A percentile compares a stretch with the other conserved stretches of the same genome.
Evolutionary conservation across 805 yeast genomes (phyloP).

Genomic region (Saturnispora galanensis): DNA sequence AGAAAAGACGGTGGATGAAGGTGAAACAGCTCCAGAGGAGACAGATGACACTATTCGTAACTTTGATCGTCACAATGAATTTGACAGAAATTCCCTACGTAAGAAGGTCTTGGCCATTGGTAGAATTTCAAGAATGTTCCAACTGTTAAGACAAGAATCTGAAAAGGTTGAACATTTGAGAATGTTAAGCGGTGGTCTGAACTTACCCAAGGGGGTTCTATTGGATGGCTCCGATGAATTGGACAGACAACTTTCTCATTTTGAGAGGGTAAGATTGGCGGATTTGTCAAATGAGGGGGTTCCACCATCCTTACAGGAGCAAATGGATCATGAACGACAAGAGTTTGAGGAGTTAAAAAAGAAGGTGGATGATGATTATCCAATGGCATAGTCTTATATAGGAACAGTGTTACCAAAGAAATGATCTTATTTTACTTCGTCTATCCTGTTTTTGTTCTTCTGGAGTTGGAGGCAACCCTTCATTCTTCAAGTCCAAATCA

Average conservation of each 20-base stretch:
- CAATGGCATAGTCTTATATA: not conserved
- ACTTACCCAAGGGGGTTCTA: constrained; percentile 78
- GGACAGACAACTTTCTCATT: constrained; percentile 55
- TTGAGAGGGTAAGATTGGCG: constrained; percentile 75
- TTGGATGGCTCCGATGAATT: constrained; percentile 76
- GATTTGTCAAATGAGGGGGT: constrained; percentile 78
- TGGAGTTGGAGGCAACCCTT: constrained; percentile 74
- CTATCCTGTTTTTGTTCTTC: constrained; percentile 32
- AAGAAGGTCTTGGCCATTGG: constrained; percentile 94
- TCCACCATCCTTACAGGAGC: constrained; percentile 50
- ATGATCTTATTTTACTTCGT: not conserved
- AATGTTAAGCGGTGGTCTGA: constrained; percentile 54
- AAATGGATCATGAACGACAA: constrained; percentile 7
- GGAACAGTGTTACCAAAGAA: not conserved
- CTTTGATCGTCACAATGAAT: constrained; percentile 9
- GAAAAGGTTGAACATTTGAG: constrained; percentile 81
- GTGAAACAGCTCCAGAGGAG: constrained; percentile 1
- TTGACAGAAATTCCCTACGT: constrained; percentile 41
- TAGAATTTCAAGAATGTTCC: constrained; percentile 90
- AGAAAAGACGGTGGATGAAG: not conserved
- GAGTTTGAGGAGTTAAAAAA: constrained; percentile 10
- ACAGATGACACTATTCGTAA: not conserved
- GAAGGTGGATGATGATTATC: not conserved
- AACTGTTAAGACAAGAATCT: constrained; percentile 77
- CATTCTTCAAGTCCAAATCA: constrained; percentile 70